These are phyloP conservation scores for Fusarium mangiferae DNA, from an alignment of 2,329 filamentous ascomycete species.

Conservation along the genomic window DNA sequence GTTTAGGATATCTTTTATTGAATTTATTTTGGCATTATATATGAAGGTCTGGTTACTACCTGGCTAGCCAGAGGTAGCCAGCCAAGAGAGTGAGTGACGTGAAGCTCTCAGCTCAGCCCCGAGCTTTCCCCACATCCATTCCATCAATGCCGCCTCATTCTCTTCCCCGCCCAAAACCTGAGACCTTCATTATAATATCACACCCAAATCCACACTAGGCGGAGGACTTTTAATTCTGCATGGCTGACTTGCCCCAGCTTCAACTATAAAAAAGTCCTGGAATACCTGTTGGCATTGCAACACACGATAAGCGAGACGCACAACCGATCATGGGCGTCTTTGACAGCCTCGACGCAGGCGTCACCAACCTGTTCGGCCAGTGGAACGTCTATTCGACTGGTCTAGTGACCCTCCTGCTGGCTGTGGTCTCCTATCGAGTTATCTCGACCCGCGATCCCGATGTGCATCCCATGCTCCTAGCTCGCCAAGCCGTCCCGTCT, in stretches of 20 bases:
- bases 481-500: slow-evolving; percentile 82
- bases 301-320: neutral
- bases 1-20: too few relatives aligned
- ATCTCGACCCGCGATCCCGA: slow-evolving; percentile 83
- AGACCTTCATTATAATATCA: slow-evolving; percentile 8
- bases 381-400: slow-evolving; percentile 85
- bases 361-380: slow-evolving; percentile 76
- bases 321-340: slow-evolving; percentile 53
- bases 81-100: slow-evolving; percentile 10
- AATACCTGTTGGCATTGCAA: slow-evolving; percentile 6
- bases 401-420: slow-evolving; percentile 73
- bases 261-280: neutral
- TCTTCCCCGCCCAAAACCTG: slow-evolving; percentile 36
- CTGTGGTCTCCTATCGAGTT: slow-evolving; percentile 76
- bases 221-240: neutral
- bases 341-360: slow-evolving; percentile 75
- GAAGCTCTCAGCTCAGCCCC: slow-evolving; percentile 16
- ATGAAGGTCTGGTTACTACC: too few relatives aligned
- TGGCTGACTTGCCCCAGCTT: neutral
- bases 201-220: neutral
- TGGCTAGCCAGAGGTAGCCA: slow-evolving; percentile 20
- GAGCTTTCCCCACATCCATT: slow-evolving; percentile 24
- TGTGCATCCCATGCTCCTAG: slow-evolving; percentile 89
- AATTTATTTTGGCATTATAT: too few relatives aligned
- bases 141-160: slow-evolving; percentile 31